These are phyloP conservation scores for Yamadazyma kitorensis DNA, from an alignment of 805 yeast genomes.

Conservation along the genomic window DNA sequence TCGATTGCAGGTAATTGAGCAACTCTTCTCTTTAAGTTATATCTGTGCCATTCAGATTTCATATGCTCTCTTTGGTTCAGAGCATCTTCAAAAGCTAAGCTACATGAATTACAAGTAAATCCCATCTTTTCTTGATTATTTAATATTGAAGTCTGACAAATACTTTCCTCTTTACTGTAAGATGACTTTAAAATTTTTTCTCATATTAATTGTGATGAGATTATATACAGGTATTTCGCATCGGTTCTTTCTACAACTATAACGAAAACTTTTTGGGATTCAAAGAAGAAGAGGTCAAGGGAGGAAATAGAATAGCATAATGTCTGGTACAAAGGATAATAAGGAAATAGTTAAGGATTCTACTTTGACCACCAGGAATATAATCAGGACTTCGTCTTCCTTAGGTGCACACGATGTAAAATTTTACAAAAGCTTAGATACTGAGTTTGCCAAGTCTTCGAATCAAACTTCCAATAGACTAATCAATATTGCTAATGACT, in stretches of 20 bases:
- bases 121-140: constrained; percentile 8
- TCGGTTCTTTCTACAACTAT: no score
- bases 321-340: no score
- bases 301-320: no score
- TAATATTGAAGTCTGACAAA: no score
- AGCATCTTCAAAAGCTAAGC: constrained; percentile 74
- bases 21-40: constrained; percentile 74
- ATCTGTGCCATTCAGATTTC: constrained; percentile 47
- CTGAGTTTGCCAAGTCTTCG: constrained; percentile 37
- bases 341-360: constrained; percentile 1
- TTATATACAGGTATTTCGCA: no score
- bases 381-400: constrained; percentile 65
- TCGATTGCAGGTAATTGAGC: constrained; percentile 53
- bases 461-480: constrained; percentile 26
- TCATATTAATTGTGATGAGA: no score
- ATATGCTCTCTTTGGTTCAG: constrained; percentile 74
- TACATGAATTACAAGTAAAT: constrained; percentile 85
- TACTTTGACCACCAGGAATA: constrained; percentile 16
- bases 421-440: constrained; percentile 66
- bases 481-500: constrained; percentile 43
- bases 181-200: no score
- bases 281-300: no score
- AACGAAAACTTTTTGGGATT: no score
- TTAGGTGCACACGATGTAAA: constrained; percentile 78
- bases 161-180: no score